Evolutionary conservation across 192 early-diverging fungal species (phyloP), one percentile per base, ranked within the genome.

Genomic region (Lunasporangiospora selenospora): DNA sequence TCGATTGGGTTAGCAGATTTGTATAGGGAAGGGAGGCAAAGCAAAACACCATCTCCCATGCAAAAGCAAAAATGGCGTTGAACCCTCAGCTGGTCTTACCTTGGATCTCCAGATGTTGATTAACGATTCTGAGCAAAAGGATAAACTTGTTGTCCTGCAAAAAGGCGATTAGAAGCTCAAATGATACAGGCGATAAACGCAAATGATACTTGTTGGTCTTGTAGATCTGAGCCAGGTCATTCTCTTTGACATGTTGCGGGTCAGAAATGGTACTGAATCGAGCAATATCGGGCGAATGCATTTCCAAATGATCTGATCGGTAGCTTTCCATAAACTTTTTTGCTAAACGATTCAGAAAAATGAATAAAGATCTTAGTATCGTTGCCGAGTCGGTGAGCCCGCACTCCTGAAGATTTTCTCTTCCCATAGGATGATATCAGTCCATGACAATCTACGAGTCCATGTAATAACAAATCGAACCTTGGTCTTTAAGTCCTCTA

Each of bases 121-220:
- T 97, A 39, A 97, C 87, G 24, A 98, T 85, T 66, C 94, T 82
- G 62, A 97, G 85, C 40, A 99, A 58, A 38, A 95, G 77, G 66
- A 91, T 92, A 48, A 90, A 92, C 47, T 92, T 88, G 81, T 94
- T 94, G 59, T 98, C 95, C 76, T 97, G 93, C 61, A 99, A 75
- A 69, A 92, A 98, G 52, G 89, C 85, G 46, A 98, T 65, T 49
- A 98, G 84, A 19, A 99, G 85, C 75, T 95, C 92, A 60, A 92
- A 93, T 1, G 94, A 89, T 13, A 92, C 94, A 12, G 87, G 80
- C 40, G 91, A 88, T 90, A 99, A 91, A 8, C 83, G 83, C 21
- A 99, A 61, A 24, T 81, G 85, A 76, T 96, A 99, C 67, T 92
- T 91, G 77, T 93, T 93, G 39, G 71, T 70, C 53, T 90, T 87